Evolutionary conservation across 306 rosid species (phyloP).

Genomic region (Dryas octopetala): DNA sequence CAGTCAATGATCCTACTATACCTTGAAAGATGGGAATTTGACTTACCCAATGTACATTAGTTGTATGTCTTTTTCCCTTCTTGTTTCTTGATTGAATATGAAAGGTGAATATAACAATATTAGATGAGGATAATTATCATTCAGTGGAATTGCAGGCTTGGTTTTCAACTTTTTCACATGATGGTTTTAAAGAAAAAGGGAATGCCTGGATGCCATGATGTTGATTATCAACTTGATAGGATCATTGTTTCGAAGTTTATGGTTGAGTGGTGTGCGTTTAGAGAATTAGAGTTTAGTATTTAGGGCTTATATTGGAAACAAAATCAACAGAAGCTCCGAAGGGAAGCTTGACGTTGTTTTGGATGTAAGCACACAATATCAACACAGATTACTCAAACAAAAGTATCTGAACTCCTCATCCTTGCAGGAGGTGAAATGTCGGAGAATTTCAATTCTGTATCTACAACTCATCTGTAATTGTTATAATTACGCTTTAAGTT

Average conservation of each 20-base stretch:
- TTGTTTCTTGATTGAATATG: slow-evolving; percentile 1
- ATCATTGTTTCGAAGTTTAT: too few relatives aligned
- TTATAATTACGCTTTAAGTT: too few relatives aligned
- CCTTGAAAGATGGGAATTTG: slow-evolving; percentile 3
- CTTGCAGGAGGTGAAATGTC: neutral
- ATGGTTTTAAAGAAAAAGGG: neutral
- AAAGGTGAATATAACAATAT: neutral
- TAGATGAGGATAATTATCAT: neutral
- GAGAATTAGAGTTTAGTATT: too few relatives aligned
- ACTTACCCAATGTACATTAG: slow-evolving; percentile 19
- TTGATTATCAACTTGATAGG: neutral
- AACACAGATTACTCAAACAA: too few relatives aligned
- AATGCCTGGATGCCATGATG: neutral
- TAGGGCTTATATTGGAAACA: too few relatives aligned
- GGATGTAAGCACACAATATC: too few relatives aligned
- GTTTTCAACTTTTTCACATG: neutral
- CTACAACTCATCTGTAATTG: too few relatives aligned
- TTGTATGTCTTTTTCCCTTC: neutral
- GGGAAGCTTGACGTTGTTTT: too few relatives aligned
- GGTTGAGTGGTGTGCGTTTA: too few relatives aligned
- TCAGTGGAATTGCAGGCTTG: neutral
- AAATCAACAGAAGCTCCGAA: too few relatives aligned
- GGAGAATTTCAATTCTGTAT: too few relatives aligned
- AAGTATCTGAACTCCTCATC: too few relatives aligned
- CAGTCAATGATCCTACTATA: slow-evolving; percentile 44